phyloP scores from a whole-genome alignment of 805 yeast species.

The Scheffersomyces coipomensis region DNA sequence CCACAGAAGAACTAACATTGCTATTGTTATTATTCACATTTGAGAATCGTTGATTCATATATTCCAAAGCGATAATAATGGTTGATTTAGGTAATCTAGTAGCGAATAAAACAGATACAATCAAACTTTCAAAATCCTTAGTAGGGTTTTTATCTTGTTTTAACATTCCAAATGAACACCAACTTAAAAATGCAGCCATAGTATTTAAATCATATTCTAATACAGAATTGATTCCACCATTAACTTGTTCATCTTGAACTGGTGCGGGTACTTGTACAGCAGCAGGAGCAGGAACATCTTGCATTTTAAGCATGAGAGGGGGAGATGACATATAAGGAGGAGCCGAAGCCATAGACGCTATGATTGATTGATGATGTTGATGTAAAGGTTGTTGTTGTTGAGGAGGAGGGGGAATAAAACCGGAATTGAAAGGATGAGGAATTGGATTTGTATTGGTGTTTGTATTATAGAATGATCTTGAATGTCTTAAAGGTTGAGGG shows the following conservation, averaged over 20 bases:
- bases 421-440: conserved; percentile 5
- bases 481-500: conserved; percentile 7
- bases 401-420: neutral
- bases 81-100: conserved; percentile 87
- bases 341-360: neutral
- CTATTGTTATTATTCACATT: conserved; percentile 15
- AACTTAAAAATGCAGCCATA: conserved; percentile 79
- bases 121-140: conserved; percentile 53
- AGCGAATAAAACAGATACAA: conserved; percentile 72
- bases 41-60: conserved; percentile 61
- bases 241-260: conserved; percentile 13
- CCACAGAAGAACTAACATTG: neutral
- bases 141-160: conserved; percentile 48
- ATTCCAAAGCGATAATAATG: conserved; percentile 74
- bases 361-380: too few species aligned
- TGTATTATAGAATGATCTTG: conserved; percentile 11
- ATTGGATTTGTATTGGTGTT: conserved; percentile 4
- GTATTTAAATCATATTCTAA: conserved; percentile 75
- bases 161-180: conserved; percentile 69
- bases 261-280: conserved; percentile 8
- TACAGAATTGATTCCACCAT: conserved; percentile 76
- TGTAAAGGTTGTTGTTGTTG: neutral
- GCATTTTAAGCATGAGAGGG: too few species aligned
- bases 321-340: neutral
- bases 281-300: conserved; percentile 6